phyloP scores from a whole-genome alignment of 352 stramenopile species.

The Globisporangium orthogonon region DNA sequence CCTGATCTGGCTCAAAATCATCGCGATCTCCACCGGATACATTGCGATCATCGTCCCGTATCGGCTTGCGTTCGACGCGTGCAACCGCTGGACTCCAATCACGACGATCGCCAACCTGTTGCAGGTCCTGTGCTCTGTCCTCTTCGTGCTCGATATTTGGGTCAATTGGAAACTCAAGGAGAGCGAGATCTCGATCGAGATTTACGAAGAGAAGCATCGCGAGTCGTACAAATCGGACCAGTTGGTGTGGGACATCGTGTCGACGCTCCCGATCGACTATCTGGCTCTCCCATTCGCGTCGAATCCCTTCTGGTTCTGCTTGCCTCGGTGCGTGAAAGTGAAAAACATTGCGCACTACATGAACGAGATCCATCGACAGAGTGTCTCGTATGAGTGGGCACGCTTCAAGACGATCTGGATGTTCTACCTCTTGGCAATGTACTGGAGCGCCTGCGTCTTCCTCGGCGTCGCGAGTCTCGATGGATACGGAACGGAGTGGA shows the following conservation, averaged over 20 bases:
- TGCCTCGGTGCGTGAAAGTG: constrained; percentile 47
- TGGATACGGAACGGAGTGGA: constrained; percentile 43
- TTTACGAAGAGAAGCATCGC: constrained; percentile 42
- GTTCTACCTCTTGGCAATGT: constrained; percentile 54
- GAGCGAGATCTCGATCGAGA: constrained; percentile 33
- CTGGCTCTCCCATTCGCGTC: constrained; percentile 12
- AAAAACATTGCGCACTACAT: constrained; percentile 47
- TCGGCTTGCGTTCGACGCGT: constrained; percentile 39
- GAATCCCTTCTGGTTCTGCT: constrained; percentile 29
- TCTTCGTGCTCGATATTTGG: constrained; percentile 46
- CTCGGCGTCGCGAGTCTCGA: constrained; percentile 28
- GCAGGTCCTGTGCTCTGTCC: constrained; percentile 27
- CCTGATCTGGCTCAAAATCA: constrained; percentile 33
- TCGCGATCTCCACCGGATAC: constrained; percentile 29
- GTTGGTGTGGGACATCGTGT: constrained; percentile 37
- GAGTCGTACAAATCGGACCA: constrained; percentile 33
- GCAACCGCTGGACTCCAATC: constrained; percentile 23
- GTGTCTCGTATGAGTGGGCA: constrained; percentile 44
- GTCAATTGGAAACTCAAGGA: constrained; percentile 47
- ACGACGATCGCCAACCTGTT: constrained; percentile 14
- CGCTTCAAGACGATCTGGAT: constrained; percentile 45
- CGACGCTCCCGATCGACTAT: constrained; percentile 38
- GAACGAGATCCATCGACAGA: constrained; percentile 51
- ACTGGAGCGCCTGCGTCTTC: constrained; percentile 51
- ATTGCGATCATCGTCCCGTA: constrained; percentile 42